These are phyloP conservation scores for Exophiala sp. DNA, from an alignment of 2,329 filamentous ascomycete genomes.

Conservation along the genomic window DNA sequence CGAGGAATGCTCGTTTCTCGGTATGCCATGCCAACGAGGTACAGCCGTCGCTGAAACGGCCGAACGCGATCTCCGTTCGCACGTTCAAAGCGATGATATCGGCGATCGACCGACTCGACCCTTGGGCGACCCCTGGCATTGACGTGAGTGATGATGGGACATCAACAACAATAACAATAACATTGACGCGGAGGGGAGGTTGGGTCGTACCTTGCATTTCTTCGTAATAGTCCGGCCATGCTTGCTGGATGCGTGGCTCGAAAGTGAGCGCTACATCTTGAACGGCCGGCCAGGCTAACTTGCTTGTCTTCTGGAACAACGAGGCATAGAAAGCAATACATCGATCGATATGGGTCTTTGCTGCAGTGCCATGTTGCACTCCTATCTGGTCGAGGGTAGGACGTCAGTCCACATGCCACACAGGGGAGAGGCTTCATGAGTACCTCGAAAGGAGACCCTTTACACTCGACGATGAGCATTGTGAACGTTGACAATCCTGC, in stretches of 20 bases:
- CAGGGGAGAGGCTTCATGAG: background rate
- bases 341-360: constrained; percentile 2
- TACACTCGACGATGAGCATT: constrained; percentile 9
- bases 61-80: constrained; percentile 54
- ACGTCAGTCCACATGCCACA: background rate
- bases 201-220: constrained; percentile 25
- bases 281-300: constrained; percentile 43
- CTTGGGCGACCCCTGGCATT: constrained; percentile 40
- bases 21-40: constrained; percentile 49
- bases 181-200: too few species aligned
- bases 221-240: constrained; percentile 29
- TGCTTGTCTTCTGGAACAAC: constrained; percentile 20
- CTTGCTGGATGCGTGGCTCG: constrained; percentile 33
- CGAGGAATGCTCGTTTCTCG: constrained; percentile 36
- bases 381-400: background rate
- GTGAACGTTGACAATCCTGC: too few species aligned
- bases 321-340: constrained; percentile 9
- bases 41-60: constrained; percentile 52
- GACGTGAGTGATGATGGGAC: too few species aligned
- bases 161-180: too few species aligned
- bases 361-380: constrained; percentile 5
- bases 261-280: constrained; percentile 40
- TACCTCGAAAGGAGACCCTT: constrained; percentile 11
- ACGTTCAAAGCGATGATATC: constrained; percentile 55
- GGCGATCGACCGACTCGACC: constrained; percentile 40